These are phyloP conservation scores for Carallia brachiata DNA, from an alignment of 345 rosid species.

Conservation along the genomic window DNA sequence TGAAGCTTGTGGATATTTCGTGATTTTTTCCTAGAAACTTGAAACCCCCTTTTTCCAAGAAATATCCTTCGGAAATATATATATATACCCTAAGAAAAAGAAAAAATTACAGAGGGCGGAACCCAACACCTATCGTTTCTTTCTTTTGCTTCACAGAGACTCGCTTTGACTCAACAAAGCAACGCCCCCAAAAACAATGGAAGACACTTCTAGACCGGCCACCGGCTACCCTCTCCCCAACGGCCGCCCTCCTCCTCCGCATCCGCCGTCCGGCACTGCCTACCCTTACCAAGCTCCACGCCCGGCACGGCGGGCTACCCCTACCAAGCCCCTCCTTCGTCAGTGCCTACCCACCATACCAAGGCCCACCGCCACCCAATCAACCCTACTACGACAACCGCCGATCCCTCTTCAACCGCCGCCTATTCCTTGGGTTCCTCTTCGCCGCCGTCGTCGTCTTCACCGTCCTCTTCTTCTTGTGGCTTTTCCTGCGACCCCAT, in stretches of 20 bases:
- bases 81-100: not conserved
- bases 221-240: conserved; percentile 17
- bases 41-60: too few relatives aligned
- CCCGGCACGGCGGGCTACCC: too few relatives aligned
- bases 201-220: conserved; percentile 16
- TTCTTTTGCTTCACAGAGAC: not conserved
- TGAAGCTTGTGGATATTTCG: too few relatives aligned
- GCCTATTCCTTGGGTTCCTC: conserved; percentile 36
- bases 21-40: too few relatives aligned
- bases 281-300: conserved; percentile 14
- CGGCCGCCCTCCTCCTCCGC: conserved; percentile 12
- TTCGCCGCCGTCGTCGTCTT: conserved; percentile 22
- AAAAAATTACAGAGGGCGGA: not conserved
- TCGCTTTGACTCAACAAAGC: not conserved
- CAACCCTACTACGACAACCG: conserved; percentile 34
- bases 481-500: conserved; percentile 73
- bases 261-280: not conserved
- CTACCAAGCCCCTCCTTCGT: too few relatives aligned
- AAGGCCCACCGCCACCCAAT: conserved; percentile 16
- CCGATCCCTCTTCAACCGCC: conserved; percentile 49
- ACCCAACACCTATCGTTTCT: not conserved
- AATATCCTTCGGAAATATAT: too few relatives aligned
- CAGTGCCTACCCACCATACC: conserved; percentile 6
- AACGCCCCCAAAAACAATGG: not conserved
- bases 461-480: conserved; percentile 43